Evolutionary conservation across 73 alveolate genomes (phyloP).

Genomic region (Tetrahymena borealis): DNA sequence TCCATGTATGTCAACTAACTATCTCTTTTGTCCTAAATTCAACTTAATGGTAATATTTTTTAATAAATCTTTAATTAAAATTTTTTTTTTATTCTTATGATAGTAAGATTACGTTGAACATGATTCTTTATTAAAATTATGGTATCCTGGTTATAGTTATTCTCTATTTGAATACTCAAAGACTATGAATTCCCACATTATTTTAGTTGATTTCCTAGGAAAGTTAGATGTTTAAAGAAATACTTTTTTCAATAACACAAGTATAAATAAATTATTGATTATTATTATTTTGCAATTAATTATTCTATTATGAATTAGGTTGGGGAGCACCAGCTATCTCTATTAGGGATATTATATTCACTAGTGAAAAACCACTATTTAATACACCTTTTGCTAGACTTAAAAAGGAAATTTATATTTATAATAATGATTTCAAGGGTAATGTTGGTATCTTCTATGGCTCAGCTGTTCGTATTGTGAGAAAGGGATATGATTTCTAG

Average conservation of each 20-base stretch:
- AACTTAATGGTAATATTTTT: background rate
- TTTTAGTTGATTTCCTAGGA: background rate
- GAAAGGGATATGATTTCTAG: background rate
- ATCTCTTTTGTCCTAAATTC: background rate
- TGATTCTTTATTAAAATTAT: background rate
- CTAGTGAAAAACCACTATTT: background rate
- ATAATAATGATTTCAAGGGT: background rate
- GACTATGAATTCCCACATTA: background rate
- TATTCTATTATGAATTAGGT: background rate
- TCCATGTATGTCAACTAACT: background rate
- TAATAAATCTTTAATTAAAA: background rate
- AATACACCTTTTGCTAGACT: background rate
- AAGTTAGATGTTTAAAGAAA: background rate
- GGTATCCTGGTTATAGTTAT: background rate
- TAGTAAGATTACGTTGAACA: background rate
- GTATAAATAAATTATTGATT: background rate
- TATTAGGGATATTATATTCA: background rate
- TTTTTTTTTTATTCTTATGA: background rate
- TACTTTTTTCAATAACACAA: background rate
- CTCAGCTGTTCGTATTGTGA: background rate
- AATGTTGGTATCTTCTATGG: background rate
- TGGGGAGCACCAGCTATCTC: background rate
- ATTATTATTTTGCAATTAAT: background rate
- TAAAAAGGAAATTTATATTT: background rate
- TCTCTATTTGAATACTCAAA: background rate